phyloP scores from a whole-genome alignment of 2,329 filamentous ascomycete genomes.

The Hypocreales sp. region DNA sequence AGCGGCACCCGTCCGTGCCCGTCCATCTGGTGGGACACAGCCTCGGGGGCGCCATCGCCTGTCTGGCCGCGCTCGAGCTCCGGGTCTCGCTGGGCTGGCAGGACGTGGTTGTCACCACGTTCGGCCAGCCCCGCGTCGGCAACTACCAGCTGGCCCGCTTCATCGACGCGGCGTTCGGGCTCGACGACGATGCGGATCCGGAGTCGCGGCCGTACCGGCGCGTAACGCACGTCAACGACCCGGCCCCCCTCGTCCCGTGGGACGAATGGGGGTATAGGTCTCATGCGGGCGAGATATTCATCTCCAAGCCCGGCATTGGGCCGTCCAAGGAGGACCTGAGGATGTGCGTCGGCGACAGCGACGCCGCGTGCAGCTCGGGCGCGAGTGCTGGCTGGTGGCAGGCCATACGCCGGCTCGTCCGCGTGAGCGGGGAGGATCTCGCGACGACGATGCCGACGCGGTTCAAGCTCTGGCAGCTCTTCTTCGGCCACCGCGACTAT shows the following conservation, averaged over 20 bases:
- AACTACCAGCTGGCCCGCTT: conserved; percentile 40
- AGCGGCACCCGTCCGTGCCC: conserved; percentile 52
- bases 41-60: conserved; percentile 81
- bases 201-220: conserved; percentile 45
- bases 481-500: conserved; percentile 92
- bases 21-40: conserved; percentile 80
- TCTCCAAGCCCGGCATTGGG: conserved; percentile 54
- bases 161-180: conserved; percentile 35
- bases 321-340: conserved; percentile 54
- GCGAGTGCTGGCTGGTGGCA: conserved; percentile 23
- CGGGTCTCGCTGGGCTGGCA: conserved; percentile 56
- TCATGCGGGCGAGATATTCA: conserved; percentile 81
- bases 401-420: conserved; percentile 10
- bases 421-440: conserved; percentile 8
- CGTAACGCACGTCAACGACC: conserved; percentile 76
- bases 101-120: conserved; percentile 68
- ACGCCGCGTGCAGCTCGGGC: conserved; percentile 55
- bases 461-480: conserved; percentile 76
- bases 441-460: conserved; percentile 37
- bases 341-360: conserved; percentile 56
- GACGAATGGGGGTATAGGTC: conserved; percentile 76
- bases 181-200: conserved; percentile 16
- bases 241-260: conserved; percentile 74
- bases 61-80: conserved; percentile 73
- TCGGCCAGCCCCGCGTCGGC: conserved; percentile 67